Evolutionary conservation across 2,329 filamentous ascomycete species (phyloP).

Genomic region (Coniochaeta sp.): DNA sequence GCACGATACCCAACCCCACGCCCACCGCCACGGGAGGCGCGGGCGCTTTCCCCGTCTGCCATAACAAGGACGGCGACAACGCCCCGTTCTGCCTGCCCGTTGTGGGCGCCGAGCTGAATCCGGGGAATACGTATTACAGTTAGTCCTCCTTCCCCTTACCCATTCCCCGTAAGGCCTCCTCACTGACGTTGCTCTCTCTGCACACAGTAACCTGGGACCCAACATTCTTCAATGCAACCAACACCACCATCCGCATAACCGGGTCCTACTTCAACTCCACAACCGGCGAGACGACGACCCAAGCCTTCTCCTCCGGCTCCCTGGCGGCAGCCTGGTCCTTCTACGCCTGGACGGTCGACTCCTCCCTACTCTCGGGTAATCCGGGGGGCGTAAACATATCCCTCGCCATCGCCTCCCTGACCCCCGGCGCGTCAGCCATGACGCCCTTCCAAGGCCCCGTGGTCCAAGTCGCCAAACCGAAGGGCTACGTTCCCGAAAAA

Average conservation of each 20-base stretch:
- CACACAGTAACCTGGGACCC: constrained; percentile 50
- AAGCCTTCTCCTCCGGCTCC: constrained; percentile 26
- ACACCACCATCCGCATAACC: constrained; percentile 28
- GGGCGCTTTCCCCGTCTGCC: constrained; percentile 44
- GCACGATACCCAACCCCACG: constrained; percentile 34
- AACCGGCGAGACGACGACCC: constrained; percentile 14
- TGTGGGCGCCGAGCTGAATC: constrained; percentile 33
- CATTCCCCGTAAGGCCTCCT: not conserved
- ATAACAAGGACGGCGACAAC: constrained; percentile 36
- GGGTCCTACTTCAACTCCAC: constrained; percentile 34
- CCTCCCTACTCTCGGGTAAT: constrained; percentile 27
- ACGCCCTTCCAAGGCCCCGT: constrained; percentile 31
- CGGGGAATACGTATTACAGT: constrained; percentile 46
- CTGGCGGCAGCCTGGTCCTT: constrained; percentile 37
- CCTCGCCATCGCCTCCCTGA: constrained; percentile 33
- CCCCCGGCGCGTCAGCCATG: constrained; percentile 20
- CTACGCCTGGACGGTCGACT: constrained; percentile 36
- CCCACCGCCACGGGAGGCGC: constrained; percentile 35
- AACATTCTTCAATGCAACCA: constrained; percentile 37
- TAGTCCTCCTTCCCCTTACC: constrained; percentile 10
- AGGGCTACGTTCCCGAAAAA: constrained; percentile 22
- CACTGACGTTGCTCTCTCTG: constrained; percentile 2
- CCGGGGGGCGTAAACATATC: constrained; percentile 36
- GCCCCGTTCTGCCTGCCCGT: constrained; percentile 47
- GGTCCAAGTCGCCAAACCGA: constrained; percentile 30